Conservation (phyloP, 495 filamentous ascomycete genomes). For the Talaromyces nanjingensis region DNA sequence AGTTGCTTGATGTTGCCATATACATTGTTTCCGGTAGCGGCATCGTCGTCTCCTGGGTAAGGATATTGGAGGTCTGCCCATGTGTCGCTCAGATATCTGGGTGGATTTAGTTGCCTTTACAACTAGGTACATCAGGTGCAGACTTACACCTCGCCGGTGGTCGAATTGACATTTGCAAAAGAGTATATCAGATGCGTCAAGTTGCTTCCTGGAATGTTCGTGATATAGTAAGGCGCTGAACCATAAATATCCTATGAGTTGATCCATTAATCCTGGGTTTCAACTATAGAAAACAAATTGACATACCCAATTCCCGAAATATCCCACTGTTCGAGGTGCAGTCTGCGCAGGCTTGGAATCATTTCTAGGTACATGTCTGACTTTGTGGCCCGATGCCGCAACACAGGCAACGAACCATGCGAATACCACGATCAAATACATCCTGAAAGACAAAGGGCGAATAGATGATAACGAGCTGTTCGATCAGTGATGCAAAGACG, state of each 20-base stretch:
- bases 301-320: too few species aligned
- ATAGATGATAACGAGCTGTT: too few species aligned
- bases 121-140: constrained; percentile 63
- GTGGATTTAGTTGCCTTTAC: not conserved
- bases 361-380: too few species aligned
- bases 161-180: constrained; percentile 73
- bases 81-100: constrained; percentile 37
- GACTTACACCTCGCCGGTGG: constrained; percentile 78
- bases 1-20: constrained; percentile 81
- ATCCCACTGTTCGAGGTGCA: too few species aligned
- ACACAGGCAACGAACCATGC: too few species aligned
- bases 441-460: too few species aligned
- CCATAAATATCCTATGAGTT: not conserved
- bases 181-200: constrained; percentile 90
- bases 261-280: not conserved
- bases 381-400: too few species aligned
- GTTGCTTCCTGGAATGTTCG: constrained; percentile 78
- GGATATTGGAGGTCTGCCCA: constrained; percentile 82
- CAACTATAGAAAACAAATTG: too few species aligned
- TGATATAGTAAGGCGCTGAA: not conserved
- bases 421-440: too few species aligned
- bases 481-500: too few species aligned
- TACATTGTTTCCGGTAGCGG: constrained; percentile 37
- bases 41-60: constrained; percentile 44
- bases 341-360: too few species aligned